A percentile compares a stretch with the other conserved stretches of the same genome.
phyloP scores from a whole-genome alignment of 768 basidiomycete species.

The Suillus subaureus region DNA sequence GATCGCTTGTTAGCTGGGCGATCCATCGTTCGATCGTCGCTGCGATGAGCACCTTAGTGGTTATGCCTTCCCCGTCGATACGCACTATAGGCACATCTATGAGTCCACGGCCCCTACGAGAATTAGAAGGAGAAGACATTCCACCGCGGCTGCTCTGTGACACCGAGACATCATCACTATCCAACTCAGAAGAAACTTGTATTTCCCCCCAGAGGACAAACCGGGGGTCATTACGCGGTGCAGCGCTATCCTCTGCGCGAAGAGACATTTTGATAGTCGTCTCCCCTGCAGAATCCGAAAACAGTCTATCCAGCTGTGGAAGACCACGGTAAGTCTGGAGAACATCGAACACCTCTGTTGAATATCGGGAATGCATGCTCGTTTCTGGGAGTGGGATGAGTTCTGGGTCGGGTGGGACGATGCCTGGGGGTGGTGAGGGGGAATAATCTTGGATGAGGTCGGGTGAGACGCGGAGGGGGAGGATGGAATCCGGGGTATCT shows the following conservation, averaged over 20 bases:
- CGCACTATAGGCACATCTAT: constrained; percentile 31
- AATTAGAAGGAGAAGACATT: constrained; percentile 39
- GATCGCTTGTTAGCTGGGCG: constrained; percentile 83
- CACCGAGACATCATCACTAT: constrained; percentile 41
- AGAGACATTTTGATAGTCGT: constrained; percentile 76
- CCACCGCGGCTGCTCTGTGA: constrained; percentile 42
- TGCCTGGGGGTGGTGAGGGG: constrained; percentile 24
- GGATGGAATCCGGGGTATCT: constrained; percentile 16
- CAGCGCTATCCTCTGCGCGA: constrained; percentile 63
- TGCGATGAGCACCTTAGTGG: constrained; percentile 65
- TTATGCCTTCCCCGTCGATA: constrained; percentile 29
- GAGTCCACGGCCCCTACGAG: constrained; percentile 36
- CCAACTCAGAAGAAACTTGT: constrained; percentile 29
- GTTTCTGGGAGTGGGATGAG: constrained; percentile 48
- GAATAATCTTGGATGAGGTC: constrained; percentile 11
- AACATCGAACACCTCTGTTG: constrained; percentile 78
- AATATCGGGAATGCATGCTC: constrained; percentile 61
- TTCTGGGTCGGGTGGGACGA: constrained; percentile 27
- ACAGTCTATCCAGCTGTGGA: constrained; percentile 69
- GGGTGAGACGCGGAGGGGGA: background rate
- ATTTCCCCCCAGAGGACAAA: constrained; percentile 90
- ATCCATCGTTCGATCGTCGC: constrained; percentile 95
- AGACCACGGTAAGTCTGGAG: constrained; percentile 79
- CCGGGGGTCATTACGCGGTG: constrained; percentile 84
- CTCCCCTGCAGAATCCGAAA: constrained; percentile 55